These are phyloP conservation scores for Camellia sinensis DNA, from an alignment of 148 eudicot species.

Conservation along the genomic window DNA sequence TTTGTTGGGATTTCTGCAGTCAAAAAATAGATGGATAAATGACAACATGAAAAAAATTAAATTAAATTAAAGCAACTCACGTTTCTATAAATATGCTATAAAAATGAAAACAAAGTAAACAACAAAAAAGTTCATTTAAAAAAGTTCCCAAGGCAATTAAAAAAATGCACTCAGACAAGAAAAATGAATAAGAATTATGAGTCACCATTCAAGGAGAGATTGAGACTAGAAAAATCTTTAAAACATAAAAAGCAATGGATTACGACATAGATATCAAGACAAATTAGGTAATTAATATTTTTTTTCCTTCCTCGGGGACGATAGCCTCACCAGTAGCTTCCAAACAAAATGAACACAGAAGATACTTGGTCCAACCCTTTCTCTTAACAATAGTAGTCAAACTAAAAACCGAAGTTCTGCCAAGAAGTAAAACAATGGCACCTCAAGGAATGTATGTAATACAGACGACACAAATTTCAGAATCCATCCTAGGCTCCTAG, in stretches of 20 bases:
- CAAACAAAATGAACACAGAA: not conserved
- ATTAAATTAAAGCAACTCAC: too few relatives aligned
- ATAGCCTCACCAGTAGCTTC: not conserved
- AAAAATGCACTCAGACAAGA: too few relatives aligned
- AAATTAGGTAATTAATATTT: not conserved
- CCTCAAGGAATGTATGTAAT: not conserved
- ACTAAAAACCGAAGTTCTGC: not conserved
- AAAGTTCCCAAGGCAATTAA: too few relatives aligned
- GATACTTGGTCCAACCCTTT: not conserved
- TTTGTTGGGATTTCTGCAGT: slow-evolving; percentile 40
- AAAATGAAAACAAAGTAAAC: too few relatives aligned
- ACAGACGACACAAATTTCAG: not conserved
- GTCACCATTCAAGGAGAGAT: not conserved
- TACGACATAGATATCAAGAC: not conserved
- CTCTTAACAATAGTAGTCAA: not conserved
- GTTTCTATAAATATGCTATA: too few relatives aligned
- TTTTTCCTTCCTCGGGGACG: not conserved
- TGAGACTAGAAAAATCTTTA: not conserved
- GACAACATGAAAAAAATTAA: not conserved
- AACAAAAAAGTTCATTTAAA: too few relatives aligned
- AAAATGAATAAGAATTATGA: not conserved
- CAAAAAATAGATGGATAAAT: not conserved
- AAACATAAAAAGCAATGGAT: not conserved
- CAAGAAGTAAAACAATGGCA: not conserved
- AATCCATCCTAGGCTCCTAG: not conserved